phyloP scores from a whole-genome alignment of 1,284 basidiomycete species.

The Ceratorhiza oryzae-sativae region DNA sequence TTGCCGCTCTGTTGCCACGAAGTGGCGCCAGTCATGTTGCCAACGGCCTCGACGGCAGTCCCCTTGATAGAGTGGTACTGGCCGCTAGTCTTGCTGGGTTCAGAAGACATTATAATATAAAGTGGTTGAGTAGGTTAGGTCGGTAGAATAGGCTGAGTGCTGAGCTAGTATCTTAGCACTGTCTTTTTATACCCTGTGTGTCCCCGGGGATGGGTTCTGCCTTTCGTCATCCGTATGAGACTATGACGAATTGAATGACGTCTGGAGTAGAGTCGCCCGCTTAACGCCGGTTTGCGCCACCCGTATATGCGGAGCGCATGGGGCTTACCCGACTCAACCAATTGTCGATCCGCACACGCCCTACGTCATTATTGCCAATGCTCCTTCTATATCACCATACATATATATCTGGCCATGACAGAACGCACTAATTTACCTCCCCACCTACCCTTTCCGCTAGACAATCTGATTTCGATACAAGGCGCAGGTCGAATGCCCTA shows the following conservation, averaged over 20 bases:
- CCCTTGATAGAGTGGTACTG: slow-evolving; percentile 70
- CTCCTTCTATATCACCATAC: too few species aligned
- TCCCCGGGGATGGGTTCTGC: too few species aligned
- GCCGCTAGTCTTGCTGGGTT: slow-evolving; percentile 66
- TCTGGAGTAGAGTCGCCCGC: not conserved
- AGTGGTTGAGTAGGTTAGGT: not conserved
- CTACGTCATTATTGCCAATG: too few species aligned
- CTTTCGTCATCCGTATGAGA: not conserved
- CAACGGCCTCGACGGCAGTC: slow-evolving; percentile 63
- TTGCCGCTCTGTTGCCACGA: slow-evolving; percentile 64
- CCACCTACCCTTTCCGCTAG: too few species aligned
- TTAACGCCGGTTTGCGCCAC: not conserved
- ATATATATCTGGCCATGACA: too few species aligned
- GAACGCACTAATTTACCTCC: too few species aligned
- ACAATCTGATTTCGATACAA: too few species aligned
- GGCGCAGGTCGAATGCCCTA: too few species aligned
- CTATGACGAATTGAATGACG: slow-evolving; percentile 14
- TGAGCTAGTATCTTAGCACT: not conserved
- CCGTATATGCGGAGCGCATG: not conserved
- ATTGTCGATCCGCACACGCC: too few species aligned
- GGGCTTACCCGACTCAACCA: not conserved
- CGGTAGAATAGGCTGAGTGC: too few species aligned
- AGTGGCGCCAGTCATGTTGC: slow-evolving; percentile 58
- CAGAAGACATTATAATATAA: slow-evolving; percentile 42
- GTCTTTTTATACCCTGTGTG: slow-evolving; percentile 2